Base-by-base conservation (phyloP, 2,329 filamentous ascomycete genomes). In the Penicillium digitatum region DNA sequence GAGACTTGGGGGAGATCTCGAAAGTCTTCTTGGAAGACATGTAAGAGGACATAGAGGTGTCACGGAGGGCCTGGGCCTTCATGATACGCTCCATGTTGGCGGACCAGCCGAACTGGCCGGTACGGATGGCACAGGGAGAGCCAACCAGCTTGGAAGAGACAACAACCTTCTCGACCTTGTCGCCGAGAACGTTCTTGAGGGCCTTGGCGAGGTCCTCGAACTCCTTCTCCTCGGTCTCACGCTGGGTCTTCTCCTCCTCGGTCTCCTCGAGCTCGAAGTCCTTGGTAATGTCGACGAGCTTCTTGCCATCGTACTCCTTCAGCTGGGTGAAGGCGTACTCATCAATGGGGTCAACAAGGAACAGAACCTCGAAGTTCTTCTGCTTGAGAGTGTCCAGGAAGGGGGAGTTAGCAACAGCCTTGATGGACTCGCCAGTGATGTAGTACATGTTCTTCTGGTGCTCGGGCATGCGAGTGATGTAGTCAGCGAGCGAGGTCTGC, bases 81-180 rank as follows among this genome's bases (percentile, higher is more conserved):
- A 99, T 99, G 87, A 99, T 99, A 84, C 94, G 94, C 86, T 99
- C 94, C 94, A 99, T 99, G 87, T 99, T 99, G 76, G 94, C 94
- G 55, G 93, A 97, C 94, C 94, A 99, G 80, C 94, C 94, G 79
- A 99, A 99, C 82, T 97, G 94, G 73, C 94, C 94, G 68, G 94
- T 99, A 78, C 94, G 93, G 84, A 99, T 97, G 76, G 94, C 94
- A 80, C 94, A 97, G 73, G 94, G 94, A 64, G 94, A 85, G 74
- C 88, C 89, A 69, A 89, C 86, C 58, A 99, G 87, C 88, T 97
- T 97, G 89, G 97, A 90, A 66, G 87, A 93, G 76, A 99, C 93
- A 63, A 99, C 92, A 38, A 99, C 94, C 88, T 99, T 99, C 90
- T 99, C 94, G 66, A 99, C 94, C 86, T 95, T 95, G 78, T 99